These are phyloP conservation scores for Fusarium ambrosium DNA, from an alignment of 2,329 filamentous ascomycete genomes.

Conservation along the genomic window DNA sequence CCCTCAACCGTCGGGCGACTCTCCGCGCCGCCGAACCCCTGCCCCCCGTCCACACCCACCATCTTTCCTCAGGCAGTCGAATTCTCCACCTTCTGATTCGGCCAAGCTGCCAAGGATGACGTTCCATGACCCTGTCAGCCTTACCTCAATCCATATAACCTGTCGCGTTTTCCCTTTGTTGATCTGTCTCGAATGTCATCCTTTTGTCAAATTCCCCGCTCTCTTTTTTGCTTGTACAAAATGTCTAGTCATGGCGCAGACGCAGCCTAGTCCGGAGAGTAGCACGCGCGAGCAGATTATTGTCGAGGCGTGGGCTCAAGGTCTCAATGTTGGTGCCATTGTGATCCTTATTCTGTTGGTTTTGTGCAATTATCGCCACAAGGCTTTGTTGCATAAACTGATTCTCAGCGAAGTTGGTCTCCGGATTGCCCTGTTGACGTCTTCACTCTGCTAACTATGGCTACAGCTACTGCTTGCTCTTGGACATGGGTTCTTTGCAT, in stretches of 20 bases:
- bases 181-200: neutral
- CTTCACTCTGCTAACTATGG: neutral
- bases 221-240: neutral
- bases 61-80: conserved; percentile 21
- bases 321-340: conserved; percentile 23
- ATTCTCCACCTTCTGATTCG: conserved; percentile 31
- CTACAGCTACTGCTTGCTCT: conserved; percentile 22
- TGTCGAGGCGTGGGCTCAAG: conserved; percentile 33
- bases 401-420: conserved; percentile 23
- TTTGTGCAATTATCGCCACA: conserved; percentile 29
- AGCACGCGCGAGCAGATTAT: conserved; percentile 28
- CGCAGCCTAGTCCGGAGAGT: conserved; percentile 16
- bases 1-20: neutral
- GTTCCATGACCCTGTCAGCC: neutral
- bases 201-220: neutral
- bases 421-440: too few relatives aligned
- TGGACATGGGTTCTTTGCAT: conserved; percentile 28
- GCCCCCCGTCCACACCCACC: neutral
- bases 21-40: neutral
- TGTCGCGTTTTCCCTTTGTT: neutral
- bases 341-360: conserved; percentile 20
- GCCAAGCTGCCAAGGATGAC: conserved; percentile 10
- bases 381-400: conserved; percentile 30
- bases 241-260: conserved; percentile 26
- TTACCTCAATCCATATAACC: neutral